Evolutionary conservation across 176 grass and related monocot species (phyloP), one percentile per base, ranked within the genome.

Genomic region (Oryza coarctata): DNA sequence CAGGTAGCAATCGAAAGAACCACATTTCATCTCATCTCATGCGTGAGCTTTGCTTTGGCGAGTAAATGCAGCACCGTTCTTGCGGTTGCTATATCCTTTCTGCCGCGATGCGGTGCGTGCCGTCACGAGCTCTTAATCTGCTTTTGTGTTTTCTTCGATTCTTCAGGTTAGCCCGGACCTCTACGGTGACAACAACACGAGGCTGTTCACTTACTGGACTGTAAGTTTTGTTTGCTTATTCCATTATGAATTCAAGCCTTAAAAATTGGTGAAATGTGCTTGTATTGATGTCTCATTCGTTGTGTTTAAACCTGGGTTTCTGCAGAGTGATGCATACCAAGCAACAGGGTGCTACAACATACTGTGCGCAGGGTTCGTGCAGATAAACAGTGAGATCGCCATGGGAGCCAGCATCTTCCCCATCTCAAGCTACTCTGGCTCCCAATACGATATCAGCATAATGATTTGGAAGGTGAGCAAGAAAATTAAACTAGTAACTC

Each of bases 131-230:
- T 89, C 84, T 85, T 44, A 79, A 88, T 79, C 31, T 25, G 74
- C 62, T 86, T 61, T 23, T 57, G 61, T 31, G n/a, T 32, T 76
- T 34, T 70, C 31, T 64, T 36, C 52, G 29, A 26, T 71, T 76
- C 2, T 40, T 91, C 88, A 98, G 96, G 96, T 98, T 75, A 93
- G 90, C 22, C 95, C 95, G 0, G 90, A 91, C 86, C 87, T 98
- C 25, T 98, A 95, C 34, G 96, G 93, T 29, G 96, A 98, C 79
- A 95, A 93, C 73, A 93, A 90, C 70, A 98, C 96, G 22, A 91
- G 93, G 80, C 89, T 98, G 55, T 98, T 98, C 82, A 98, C 89
- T 26, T 98, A 93, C 72, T 95, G 96, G 96, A 98, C 96, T 5
- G 96, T 98, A 85, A 88, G 95, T 86, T 52, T 17, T 87, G 38